Conservation (phyloP, 1,139 yeast genomes). For the Spathaspora sp. region DNA sequence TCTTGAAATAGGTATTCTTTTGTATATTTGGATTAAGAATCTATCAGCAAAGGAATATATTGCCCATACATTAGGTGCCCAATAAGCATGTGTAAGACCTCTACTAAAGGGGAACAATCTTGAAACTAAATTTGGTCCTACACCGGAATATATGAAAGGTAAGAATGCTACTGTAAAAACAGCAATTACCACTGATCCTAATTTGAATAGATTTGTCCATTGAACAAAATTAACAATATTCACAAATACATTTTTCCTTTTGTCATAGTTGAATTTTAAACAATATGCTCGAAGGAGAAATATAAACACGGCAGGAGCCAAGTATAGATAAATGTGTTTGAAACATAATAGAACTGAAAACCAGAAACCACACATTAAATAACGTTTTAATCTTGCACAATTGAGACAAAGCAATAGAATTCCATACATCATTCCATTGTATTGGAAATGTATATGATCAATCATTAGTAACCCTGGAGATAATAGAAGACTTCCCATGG, state of each 20-base stretch:
- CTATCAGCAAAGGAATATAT: conserved; percentile 85
- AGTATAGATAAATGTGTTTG: conserved; percentile 87
- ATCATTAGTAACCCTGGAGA: conserved; percentile 88
- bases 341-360: conserved; percentile 83
- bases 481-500: conserved; percentile 77
- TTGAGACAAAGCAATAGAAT: conserved; percentile 71
- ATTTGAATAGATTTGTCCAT: conserved; percentile 58
- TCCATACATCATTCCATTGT: conserved; percentile 92
- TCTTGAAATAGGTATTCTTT: conserved; percentile 46
- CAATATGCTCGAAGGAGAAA: conserved; percentile 75
- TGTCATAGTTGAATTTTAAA: conserved; percentile 41
- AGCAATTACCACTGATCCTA: conserved; percentile 64
- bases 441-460: conserved; percentile 94
- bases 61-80: conserved; percentile 99
- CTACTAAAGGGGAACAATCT: conserved; percentile 91
- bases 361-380: conserved; percentile 66
- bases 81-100: conserved; percentile 95
- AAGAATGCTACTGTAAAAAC: conserved; percentile 73
- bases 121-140: conserved; percentile 61
- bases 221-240: conserved; percentile 41
- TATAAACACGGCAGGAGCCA: conserved; percentile 92
- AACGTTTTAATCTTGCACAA: conserved; percentile 59
- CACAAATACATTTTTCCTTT: conserved; percentile 20
- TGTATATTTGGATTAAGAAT: conserved; percentile 53
- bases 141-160: conserved; percentile 70